Evolutionary conservation across 2,329 filamentous ascomycete species (phyloP), one percentile per base, ranked within the genome.

Genomic region (Cladosporium cucumerinum): DNA sequence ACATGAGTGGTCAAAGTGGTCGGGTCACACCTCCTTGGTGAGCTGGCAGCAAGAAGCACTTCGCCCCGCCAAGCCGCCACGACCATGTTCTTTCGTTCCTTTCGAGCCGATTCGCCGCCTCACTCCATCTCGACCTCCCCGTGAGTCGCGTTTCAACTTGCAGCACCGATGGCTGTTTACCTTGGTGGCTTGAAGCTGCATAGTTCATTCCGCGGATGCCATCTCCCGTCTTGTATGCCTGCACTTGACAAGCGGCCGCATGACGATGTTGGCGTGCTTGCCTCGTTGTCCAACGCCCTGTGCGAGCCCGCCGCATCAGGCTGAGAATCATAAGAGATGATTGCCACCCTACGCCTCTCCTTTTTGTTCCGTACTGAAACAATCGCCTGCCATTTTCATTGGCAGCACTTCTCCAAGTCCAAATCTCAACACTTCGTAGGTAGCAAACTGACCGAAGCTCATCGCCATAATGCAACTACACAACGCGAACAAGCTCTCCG

Each of bases 71-170:
- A 61, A 61, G 59, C 59, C 32, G 46, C 46, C 23, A 54, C 51
- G 18, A 54, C 39, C n/a, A 46, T 23, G n/a, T 21, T 10, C 39
- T 46, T 46, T 11, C 7, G 39, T n/a, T 54, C 51, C 51, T 21
- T 30, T 21, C 25, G 26, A 32, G 26, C 57, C 49, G 49, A 62
- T 62, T 62, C 49, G 60, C 49, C 34, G 60, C 60, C 60, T 54
- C 49, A 62, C 23, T 39, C 25, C 30, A 28, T 43, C 54, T 48
- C 25, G 23, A 12, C 36, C 39, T 46, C 26, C 18, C 39, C n/a
- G 25, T n/a, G 14, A 34, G 57, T 43, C 36, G 36, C 25, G 39
- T 48, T 32, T 18, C 48, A 30, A 23, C 18, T 21, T 18, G 51
- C 18, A 18, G 26, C 51, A 32, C 28, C 18, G 26, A 54, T 32